phyloP scores from a whole-genome alignment of 2,329 filamentous ascomycete genomes.

The Furcasterigmium sp. region DNA sequence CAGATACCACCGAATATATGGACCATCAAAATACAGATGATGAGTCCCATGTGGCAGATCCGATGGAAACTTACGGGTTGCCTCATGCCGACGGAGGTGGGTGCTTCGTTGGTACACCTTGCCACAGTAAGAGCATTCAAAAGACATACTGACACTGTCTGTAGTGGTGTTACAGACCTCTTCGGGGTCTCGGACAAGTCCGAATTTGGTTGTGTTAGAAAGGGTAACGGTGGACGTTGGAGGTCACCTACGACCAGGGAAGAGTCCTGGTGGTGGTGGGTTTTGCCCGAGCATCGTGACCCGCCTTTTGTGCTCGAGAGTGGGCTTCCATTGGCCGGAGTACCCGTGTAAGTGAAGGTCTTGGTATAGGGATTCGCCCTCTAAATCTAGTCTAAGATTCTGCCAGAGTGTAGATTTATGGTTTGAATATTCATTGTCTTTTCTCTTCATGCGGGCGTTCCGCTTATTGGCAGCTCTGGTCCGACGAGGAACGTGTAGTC shows the following conservation, averaged over 20 bases:
- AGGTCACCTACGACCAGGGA: background rate
- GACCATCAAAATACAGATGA: no score
- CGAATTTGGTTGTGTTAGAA: background rate
- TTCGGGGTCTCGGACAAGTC: constrained; percentile 1
- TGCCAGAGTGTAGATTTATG: no score
- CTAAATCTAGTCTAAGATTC: no score
- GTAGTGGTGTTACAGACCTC: background rate
- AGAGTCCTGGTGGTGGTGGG: constrained; percentile 9
- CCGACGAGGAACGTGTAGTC: no score
- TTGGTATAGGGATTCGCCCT: no score
- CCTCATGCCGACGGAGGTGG: constrained; percentile 19
- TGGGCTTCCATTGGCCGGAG: no score
- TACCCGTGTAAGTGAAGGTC: no score
- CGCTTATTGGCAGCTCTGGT: no score
- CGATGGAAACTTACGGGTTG: constrained; percentile 15
- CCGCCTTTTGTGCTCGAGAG: no score
- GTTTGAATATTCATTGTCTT: no score
- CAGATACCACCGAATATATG: no score
- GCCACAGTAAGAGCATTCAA: constrained; percentile 15
- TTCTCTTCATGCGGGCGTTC: no score
- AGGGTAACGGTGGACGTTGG: background rate
- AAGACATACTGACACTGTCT: background rate
- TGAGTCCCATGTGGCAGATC: background rate
- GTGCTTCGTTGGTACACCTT: constrained; percentile 19
- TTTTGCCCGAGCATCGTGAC: constrained; percentile 9